Evolutionary conservation across 306 rosid genomes (phyloP).

Genomic region (Prunus mira): DNA sequence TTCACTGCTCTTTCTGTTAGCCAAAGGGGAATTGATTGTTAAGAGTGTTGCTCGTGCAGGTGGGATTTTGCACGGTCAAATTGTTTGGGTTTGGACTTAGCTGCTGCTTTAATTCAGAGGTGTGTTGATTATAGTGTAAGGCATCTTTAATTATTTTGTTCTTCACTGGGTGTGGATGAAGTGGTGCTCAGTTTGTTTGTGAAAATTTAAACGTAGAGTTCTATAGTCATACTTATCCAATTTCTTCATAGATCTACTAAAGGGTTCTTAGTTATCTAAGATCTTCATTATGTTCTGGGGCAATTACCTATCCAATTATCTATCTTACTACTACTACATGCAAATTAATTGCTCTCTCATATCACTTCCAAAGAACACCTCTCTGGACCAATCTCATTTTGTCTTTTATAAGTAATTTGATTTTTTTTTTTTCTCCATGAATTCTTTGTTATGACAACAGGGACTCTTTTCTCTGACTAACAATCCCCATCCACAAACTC

Average conservation of each 20-base stretch:
- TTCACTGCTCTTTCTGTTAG: not conserved
- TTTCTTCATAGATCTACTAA: constrained; percentile 32
- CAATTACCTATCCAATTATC: constrained; percentile 20
- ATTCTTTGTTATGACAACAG: not conserved
- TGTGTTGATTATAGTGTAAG: constrained; percentile 72
- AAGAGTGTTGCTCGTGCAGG: constrained; percentile 54
- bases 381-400: constrained; percentile 12
- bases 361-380: constrained; percentile 12
- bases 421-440: not conserved
- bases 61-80: constrained; percentile 55
- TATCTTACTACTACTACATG: constrained; percentile 3
- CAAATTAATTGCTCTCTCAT: constrained; percentile 12
- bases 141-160: constrained; percentile 43
- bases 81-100: constrained; percentile 62
- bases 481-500: not conserved
- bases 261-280: constrained; percentile 26
- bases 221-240: constrained; percentile 47
- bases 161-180: constrained; percentile 56
- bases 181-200: constrained; percentile 68
- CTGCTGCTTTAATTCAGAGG: constrained; percentile 69
- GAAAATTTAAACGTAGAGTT: constrained; percentile 51
- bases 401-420: not conserved
- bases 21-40: constrained; percentile 16
- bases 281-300: constrained; percentile 26
- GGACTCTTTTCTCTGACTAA: not conserved